Percentiles rank a stretch among this genome's conserved stretches.
Conservation (phyloP, 345 rosid genomes). For the Hibiscus tridactylites region DNA sequence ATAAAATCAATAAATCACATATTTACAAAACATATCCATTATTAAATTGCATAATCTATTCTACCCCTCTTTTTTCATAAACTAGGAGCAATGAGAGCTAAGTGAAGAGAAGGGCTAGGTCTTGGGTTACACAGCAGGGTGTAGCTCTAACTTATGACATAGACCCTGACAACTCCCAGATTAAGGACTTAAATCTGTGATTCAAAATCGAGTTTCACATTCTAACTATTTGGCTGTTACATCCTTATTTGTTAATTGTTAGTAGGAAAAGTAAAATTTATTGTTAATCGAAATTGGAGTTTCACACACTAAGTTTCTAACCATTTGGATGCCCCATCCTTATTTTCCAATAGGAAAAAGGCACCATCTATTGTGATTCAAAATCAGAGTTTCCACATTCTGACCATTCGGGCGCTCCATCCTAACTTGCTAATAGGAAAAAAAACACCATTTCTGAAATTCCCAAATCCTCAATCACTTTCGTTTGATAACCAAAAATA, state of each 20-base stretch:
- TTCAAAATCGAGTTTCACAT: too few relatives aligned
- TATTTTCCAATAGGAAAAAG: too few relatives aligned
- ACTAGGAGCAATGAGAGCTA: not conserved
- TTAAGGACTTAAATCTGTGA: not conserved
- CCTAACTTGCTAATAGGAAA: not conserved
- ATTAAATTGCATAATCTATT: not conserved
- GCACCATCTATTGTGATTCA: not conserved
- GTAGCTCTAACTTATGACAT: not conserved
- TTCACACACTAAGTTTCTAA: too few relatives aligned
- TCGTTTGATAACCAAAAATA: not conserved
- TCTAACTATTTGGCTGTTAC: too few relatives aligned
- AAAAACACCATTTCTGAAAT: not conserved
- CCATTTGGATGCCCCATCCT: too few relatives aligned
- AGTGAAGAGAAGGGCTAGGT: not conserved
- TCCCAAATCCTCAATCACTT: not conserved
- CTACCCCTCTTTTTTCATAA: not conserved
- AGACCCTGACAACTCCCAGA: not conserved
- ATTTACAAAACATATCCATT: not conserved
- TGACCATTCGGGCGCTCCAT: not conserved
- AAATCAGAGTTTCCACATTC: not conserved
- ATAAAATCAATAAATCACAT: not conserved
- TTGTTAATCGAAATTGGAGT: too few relatives aligned
- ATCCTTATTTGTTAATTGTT: too few relatives aligned
- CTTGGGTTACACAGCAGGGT: not conserved
- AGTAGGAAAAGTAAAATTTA: too few relatives aligned